Evolutionary conservation across 2,329 filamentous ascomycete species (phyloP), one percentile per base, ranked within the genome.

Genomic region (Cladophialophora carrionii): DNA sequence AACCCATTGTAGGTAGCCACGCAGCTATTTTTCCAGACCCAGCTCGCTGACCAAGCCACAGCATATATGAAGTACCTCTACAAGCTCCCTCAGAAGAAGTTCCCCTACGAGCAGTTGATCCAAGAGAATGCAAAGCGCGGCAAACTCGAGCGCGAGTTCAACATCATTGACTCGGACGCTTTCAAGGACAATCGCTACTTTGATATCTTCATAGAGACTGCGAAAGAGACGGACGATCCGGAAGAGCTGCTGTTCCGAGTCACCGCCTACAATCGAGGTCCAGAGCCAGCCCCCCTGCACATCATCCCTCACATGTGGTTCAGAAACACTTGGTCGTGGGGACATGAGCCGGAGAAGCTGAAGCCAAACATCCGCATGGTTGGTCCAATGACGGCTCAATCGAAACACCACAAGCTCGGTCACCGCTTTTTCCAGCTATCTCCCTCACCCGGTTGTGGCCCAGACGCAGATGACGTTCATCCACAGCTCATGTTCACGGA

Each of bases 31-130:
- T 22, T n/a, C 26, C 29, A 37, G 32, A n/a, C 41, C 51, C 10
- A 37, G 26, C 24, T 48, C 29, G 63, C 64, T 71, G 58, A 70
- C 57, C 22, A 59, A 10, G 24, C 46, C 31, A 22, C 56, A 73
- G 71, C 94, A 31, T 98, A 98, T 82, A 98, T 98, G 94, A 98
- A 98, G 78, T 96, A 88, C 75, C 88, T 98, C 71, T 98, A 98
- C 85, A 98, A 98, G 79, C 96, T 97, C 73, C 95, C 95, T 0
- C 94, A 98, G 79, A 86, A 85, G 73, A 87, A 89, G 69, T 98
- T 98, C 74, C 95, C 94, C 2, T 98, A 98, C 81, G 85, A 97
- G 77, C 88, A 96, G 70, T 82, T 98, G 54, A 81, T 96, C 70
- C 82, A 91, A 69, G 91, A 96, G 74, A 98, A 96, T 75, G 92